Conservation (phyloP, 202 grass and related monocot species). For the Brachypodium distachyon region DNA sequence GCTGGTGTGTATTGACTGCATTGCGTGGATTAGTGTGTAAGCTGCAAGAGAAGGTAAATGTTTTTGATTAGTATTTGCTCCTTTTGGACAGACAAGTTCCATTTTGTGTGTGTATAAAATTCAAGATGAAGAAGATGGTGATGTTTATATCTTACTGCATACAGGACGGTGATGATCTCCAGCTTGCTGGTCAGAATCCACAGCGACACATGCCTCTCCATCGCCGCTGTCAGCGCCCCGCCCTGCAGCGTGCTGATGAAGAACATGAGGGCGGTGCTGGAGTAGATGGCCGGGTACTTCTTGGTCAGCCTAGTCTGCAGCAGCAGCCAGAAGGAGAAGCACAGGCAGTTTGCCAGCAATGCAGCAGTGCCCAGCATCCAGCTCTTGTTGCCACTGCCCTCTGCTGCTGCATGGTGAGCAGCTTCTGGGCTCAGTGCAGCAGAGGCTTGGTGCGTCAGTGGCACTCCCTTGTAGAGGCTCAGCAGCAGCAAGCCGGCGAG, state of each 20-base stretch:
- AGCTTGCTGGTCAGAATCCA: slow-evolving; percentile 49
- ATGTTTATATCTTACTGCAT: slow-evolving; percentile 38
- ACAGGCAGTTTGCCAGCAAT: slow-evolving; percentile 46
- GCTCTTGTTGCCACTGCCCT: not conserved
- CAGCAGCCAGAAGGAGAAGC: slow-evolving; percentile 69
- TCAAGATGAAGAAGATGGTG: not conserved
- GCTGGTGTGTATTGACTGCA: not conserved
- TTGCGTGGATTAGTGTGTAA: not conserved
- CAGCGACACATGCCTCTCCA: slow-evolving; percentile 24
- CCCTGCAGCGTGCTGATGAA: slow-evolving; percentile 65
- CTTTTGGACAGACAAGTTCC: not conserved
- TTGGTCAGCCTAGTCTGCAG: slow-evolving; percentile 52
- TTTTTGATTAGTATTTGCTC: not conserved
- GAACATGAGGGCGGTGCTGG: slow-evolving; percentile 64
- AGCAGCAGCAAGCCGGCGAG: slow-evolving; percentile 40
- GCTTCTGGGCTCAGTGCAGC: not conserved
- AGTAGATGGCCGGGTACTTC: slow-evolving; percentile 78
- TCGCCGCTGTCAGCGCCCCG: slow-evolving; percentile 19
- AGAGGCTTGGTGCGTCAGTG: slow-evolving; percentile 12
- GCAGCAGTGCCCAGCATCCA: slow-evolving; percentile 58
- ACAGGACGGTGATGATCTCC: slow-evolving; percentile 51
- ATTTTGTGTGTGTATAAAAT: not conserved
- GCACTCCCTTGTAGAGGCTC: slow-evolving; percentile 59
- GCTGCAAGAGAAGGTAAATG: not conserved
- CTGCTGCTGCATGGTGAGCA: not conserved